phyloP scores from a whole-genome alignment of 805 yeast species.

The Wickerhamiella dianesei region DNA sequence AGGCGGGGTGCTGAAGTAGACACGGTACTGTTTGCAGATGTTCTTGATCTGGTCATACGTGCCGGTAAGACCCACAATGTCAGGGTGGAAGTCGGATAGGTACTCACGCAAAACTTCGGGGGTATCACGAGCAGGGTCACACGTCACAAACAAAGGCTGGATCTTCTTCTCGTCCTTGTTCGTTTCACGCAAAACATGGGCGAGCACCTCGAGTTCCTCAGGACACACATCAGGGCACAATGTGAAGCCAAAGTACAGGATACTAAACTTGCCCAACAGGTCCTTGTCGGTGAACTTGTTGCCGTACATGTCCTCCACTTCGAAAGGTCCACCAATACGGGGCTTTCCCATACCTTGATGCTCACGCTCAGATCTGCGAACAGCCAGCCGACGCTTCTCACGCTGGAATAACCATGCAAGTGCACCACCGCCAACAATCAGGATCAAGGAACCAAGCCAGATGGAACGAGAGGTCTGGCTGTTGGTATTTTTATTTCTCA shows the following conservation, averaged over 20 bases:
- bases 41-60: conserved; percentile 71
- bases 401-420: conserved; percentile 55
- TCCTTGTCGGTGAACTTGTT: conserved; percentile 63
- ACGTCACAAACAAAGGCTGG: conserved; percentile 85
- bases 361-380: conserved; percentile 67
- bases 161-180: conserved; percentile 26
- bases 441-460: conserved; percentile 68
- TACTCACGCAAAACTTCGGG: conserved; percentile 77
- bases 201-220: conserved; percentile 88
- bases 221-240: conserved; percentile 99
- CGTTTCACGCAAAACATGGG: conserved; percentile 49
- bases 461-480: conserved; percentile 33
- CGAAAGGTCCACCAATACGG: conserved; percentile 81
- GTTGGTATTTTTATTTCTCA: conserved; percentile 22
- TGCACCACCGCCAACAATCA: conserved; percentile 57
- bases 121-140: conserved; percentile 92
- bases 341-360: conserved; percentile 88
- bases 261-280: conserved; percentile 62
- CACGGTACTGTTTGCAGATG: conserved; percentile 80
- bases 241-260: conserved; percentile 91
- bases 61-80: conserved; percentile 84
- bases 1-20: conserved; percentile 94
- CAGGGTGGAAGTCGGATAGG: conserved; percentile 78
- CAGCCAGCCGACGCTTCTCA: conserved; percentile 63
- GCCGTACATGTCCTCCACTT: conserved; percentile 56